Percentiles rank a stretch among this genome's conserved stretches.
These are phyloP conservation scores for Penicillium sp. DNA, from an alignment of 2,329 filamentous ascomycete genomes.

Conservation along the genomic window DNA sequence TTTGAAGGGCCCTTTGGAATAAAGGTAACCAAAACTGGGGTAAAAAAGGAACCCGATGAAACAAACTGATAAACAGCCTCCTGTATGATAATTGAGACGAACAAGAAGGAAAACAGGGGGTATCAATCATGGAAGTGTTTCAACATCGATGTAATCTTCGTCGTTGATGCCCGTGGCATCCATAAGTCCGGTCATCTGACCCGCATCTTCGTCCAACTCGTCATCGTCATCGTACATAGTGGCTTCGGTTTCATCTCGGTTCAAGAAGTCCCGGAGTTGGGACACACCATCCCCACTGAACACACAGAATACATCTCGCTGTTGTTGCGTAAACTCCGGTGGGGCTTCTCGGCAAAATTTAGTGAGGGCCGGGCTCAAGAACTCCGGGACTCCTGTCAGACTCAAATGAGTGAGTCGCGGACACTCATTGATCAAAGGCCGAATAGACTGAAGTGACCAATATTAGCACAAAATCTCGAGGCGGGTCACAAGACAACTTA, in stretches of 20 bases:
- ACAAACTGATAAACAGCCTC: conserved; percentile 6
- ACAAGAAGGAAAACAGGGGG: conserved; percentile 11
- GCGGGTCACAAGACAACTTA: conserved; percentile 46
- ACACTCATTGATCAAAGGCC: conserved; percentile 84
- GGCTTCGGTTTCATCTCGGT: conserved; percentile 46
- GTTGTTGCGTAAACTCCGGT: conserved; percentile 88
- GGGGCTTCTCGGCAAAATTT: conserved; percentile 85
- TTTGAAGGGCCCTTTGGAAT: background rate
- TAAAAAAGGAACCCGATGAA: background rate
- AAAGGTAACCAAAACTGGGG: conserved; percentile 7
- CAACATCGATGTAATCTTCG: conserved; percentile 42
- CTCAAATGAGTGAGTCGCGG: conserved; percentile 90
- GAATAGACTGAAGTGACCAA: conserved; percentile 68
- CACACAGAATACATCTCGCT: conserved; percentile 94
- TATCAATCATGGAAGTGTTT: conserved; percentile 34
- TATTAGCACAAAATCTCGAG: background rate
- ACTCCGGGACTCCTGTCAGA: conserved; percentile 89
- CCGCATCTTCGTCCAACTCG: conserved; percentile 45
- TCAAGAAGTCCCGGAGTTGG: conserved; percentile 76
- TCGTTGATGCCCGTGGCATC: conserved; percentile 44
- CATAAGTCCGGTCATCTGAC: conserved; percentile 43
- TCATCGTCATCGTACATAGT: conserved; percentile 48
- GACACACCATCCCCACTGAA: conserved; percentile 86
- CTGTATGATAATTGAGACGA: conserved; percentile 17
- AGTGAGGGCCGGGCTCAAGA: conserved; percentile 80